Evolutionary conservation across 2,329 filamentous ascomycete species (phyloP), one percentile per base, ranked within the genome.

Genomic region (Penicillium freii): DNA sequence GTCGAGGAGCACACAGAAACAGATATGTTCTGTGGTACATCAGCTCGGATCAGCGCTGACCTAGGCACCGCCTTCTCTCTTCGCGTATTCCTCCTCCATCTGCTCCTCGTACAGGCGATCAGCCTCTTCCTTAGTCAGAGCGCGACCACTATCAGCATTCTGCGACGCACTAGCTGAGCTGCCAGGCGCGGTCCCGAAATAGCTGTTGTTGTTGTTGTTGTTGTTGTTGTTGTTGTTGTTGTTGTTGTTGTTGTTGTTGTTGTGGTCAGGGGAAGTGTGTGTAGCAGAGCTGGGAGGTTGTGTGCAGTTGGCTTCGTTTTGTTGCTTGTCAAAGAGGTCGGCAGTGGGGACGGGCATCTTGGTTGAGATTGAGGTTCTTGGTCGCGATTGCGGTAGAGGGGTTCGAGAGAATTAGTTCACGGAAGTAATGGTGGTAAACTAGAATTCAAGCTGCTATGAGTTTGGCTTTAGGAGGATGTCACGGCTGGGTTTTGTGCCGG

Each of bases 81-180:
- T 77, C 56, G 75, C 74, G 66, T 78, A 77, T 64, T 80, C 78
- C 46, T 78, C 77, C 67, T 78, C 78, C 66, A 80, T 79, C 15
- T 75, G 71, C 64, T 79, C 77, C 59, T 77, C 72, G 58, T 78
- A 80, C 40, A 76, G 58, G 13, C 71, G 69, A 58, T 79, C 77
- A 2, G 73, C 76, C 56, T 79, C 76, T 47, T 75, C 75, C 61
- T 72, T 73, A 54, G 70, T 78, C 68, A 74, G 53, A n/a, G 64
- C 56, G 23, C 60, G 62, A 23, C 67, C 64, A 21, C 62, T 58
- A 9, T 64, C 62, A 15, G 58, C 47, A 31, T 60, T 60, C 45
- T 60, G 62, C 29, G 50, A 62, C 15, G 64, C 60, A n/a, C 59
- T 60, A 6, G 64, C 56, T 1, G 64, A 59, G 27, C 53, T 64